Base-by-base conservation (phyloP, 106 monocot species). In the Platanthera guangdongensis region DNA sequence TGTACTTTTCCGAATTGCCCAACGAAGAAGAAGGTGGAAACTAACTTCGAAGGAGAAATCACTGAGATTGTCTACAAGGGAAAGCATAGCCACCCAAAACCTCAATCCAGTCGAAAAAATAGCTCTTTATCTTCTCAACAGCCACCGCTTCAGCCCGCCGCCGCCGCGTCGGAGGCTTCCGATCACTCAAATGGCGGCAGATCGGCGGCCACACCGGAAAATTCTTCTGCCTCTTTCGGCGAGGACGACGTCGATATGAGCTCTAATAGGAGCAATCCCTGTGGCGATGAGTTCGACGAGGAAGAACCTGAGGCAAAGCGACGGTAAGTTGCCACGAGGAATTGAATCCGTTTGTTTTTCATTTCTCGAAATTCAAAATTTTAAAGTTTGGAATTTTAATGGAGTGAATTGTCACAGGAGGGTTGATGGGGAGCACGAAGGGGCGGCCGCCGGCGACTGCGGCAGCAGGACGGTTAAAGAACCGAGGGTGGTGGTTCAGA, bases 31-130 rank as follows among this genome's bases (percentile, higher is more conserved):
- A 84, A 84, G 69, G 87, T 87, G 10, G 87, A 87, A 74, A 80
- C 47, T 11, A 76, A 75, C 14, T 21, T 84, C 18, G 84, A 87
- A 5, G 87, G 87, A 16, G 82, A 84, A 52, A 87, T 87, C n/a
- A 87, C 81, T 15, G 87, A 84, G 81, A 87, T 87, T 12, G 80
- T 87, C 3, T 87, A 87, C 77, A 87, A 84, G 19, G 87, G 87
- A 32, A 79, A 76, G 5, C 87, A 87, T 74, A 84, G 77, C 74
- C 87, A 87, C 74, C 82, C 79, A 8, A 87, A 84, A 79, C 87
- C 87, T 74, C 82, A 79, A 62, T 47, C 79, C 52, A 78, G 72
- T 13, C 78, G 81, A 47, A 83, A 79, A 71, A 84, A 87, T 47
- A 76, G 78, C 2, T 68, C 74, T 57, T 69, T 47, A 1, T 73